Percentiles rank a stretch among this genome's conserved stretches.
These are phyloP conservation scores for Dictyostelium citrinum DNA, from an alignment of 78 protist species.

Conservation along the genomic window DNA sequence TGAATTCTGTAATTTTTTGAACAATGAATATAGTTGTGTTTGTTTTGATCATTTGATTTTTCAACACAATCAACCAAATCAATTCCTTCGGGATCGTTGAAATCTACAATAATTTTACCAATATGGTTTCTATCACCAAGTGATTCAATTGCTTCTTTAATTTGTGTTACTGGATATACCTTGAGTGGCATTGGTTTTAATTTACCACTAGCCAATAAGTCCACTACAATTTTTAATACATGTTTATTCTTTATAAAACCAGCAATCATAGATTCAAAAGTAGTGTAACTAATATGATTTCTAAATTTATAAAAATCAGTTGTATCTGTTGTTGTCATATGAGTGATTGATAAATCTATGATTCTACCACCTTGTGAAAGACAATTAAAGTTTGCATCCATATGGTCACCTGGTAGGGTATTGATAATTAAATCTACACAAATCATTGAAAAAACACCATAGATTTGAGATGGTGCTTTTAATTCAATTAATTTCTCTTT, in stretches of 20 bases:
- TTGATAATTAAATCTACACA: slow-evolving; percentile 77
- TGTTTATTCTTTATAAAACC: slow-evolving; percentile 32
- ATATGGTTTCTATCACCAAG: slow-evolving; percentile 10
- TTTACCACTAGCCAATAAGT: background rate
- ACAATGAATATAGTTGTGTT: background rate
- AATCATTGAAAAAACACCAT: background rate
- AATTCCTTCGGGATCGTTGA: background rate
- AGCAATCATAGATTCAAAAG: background rate
- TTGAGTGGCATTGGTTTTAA: background rate
- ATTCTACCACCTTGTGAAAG: slow-evolving; percentile 54
- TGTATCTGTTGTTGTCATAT: background rate
- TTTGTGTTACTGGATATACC: background rate
- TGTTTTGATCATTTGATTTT: background rate
- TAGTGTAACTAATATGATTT: background rate
- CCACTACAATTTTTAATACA: slow-evolving; percentile 24
- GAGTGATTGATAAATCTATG: slow-evolving; percentile 52
- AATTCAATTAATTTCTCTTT: background rate
- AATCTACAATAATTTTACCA: background rate
- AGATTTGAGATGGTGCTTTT: background rate
- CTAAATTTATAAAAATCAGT: slow-evolving; percentile 9
- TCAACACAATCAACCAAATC: background rate
- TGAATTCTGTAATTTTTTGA: background rate
- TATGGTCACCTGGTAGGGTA: slow-evolving; percentile 13
- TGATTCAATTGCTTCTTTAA: background rate
- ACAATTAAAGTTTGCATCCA: slow-evolving; percentile 32